Percentiles rank a stretch among this genome's conserved stretches.
These are phyloP conservation scores for Phytophthora europaea DNA, from an alignment of 352 stramenopile genomes.

Conservation along the genomic window DNA sequence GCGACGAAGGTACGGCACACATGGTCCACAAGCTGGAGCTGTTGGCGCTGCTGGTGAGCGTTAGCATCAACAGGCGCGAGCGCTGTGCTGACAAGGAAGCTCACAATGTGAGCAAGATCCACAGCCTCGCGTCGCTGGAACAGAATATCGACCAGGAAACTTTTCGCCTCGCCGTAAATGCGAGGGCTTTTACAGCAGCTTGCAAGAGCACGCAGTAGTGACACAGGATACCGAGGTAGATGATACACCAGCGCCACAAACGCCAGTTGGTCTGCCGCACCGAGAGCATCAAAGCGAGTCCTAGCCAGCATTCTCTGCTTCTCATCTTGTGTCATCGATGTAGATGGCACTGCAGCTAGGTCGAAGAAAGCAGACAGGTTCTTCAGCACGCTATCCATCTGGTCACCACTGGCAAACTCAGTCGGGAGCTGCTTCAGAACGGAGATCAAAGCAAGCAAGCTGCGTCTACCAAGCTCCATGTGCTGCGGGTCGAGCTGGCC, in stretches of 20 bases:
- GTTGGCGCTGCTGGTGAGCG: conserved; percentile 39
- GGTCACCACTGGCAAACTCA: conserved; percentile 53
- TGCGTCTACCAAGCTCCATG: conserved; percentile 69
- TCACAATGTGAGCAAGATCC: conserved; percentile 81
- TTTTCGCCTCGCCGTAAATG: conserved; percentile 80
- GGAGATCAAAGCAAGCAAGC: conserved; percentile 75
- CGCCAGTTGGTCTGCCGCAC: conserved; percentile 62
- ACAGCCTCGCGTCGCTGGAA: conserved; percentile 69
- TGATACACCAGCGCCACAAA: conserved; percentile 85
- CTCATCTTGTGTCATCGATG: conserved; percentile 36
- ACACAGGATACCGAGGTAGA: conserved; percentile 73
- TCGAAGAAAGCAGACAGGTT: conserved; percentile 80
- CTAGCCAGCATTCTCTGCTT: conserved; percentile 37
- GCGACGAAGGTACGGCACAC: conserved; percentile 67
- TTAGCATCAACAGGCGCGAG: conserved; percentile 49
- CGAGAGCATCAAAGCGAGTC: conserved; percentile 67
- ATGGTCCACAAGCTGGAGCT: conserved; percentile 71
- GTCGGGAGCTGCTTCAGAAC: conserved; percentile 81
- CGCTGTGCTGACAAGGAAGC: conserved; percentile 82
- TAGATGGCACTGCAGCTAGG: conserved; percentile 38
- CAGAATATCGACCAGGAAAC: conserved; percentile 85
- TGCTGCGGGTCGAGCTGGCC: conserved; percentile 65
- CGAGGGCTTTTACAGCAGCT: conserved; percentile 79
- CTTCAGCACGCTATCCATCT: conserved; percentile 62
- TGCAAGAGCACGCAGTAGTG: conserved; percentile 71